Evolutionary conservation across 2,329 filamentous ascomycete genomes (phyloP).

Genomic region (Ophiostoma angusticollis): DNA sequence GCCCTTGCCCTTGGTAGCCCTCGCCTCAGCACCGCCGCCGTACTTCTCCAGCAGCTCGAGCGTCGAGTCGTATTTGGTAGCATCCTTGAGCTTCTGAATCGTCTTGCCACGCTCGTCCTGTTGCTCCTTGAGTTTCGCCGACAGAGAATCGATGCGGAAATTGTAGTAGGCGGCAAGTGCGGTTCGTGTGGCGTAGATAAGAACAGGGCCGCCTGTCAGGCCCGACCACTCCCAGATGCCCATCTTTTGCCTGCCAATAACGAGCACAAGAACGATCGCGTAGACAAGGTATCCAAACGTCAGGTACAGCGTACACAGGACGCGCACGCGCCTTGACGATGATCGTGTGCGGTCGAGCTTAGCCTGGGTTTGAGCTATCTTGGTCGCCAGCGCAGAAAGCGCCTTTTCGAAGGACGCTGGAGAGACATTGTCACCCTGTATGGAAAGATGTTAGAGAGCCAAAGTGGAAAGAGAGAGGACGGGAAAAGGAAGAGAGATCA

Average conservation of each 20-base stretch:
- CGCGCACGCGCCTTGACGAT: conserved; percentile 63
- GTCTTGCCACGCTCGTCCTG: conserved; percentile 71
- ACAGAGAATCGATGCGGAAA: conserved; percentile 61
- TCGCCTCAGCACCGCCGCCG: conserved; percentile 52
- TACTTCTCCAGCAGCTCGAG: conserved; percentile 91
- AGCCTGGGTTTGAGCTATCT: conserved; percentile 64
- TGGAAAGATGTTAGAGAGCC: background rate
- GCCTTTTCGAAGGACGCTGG: conserved; percentile 89
- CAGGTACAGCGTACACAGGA: conserved; percentile 82
- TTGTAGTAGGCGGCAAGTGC: conserved; percentile 60
- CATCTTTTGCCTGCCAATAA: conserved; percentile 74
- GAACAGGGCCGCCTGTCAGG: conserved; percentile 61
- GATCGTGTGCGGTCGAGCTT: conserved; percentile 62
- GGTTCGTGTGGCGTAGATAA: conserved; percentile 68
- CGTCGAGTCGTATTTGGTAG: conserved; percentile 93
- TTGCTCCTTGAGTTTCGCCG: conserved; percentile 57
- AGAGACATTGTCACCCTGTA: conserved; percentile 63
- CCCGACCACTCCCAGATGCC: conserved; percentile 64
- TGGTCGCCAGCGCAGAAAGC: conserved; percentile 66
- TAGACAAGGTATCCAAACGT: conserved; percentile 84
- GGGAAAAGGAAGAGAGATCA: background rate
- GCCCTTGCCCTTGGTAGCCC: conserved; percentile 21
- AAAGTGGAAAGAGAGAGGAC: background rate
- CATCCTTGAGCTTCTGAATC: conserved; percentile 87
- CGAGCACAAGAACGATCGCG: conserved; percentile 65